Evolutionary conservation across 805 yeast species (phyloP).

Genomic region (Candida gorgasii): DNA sequence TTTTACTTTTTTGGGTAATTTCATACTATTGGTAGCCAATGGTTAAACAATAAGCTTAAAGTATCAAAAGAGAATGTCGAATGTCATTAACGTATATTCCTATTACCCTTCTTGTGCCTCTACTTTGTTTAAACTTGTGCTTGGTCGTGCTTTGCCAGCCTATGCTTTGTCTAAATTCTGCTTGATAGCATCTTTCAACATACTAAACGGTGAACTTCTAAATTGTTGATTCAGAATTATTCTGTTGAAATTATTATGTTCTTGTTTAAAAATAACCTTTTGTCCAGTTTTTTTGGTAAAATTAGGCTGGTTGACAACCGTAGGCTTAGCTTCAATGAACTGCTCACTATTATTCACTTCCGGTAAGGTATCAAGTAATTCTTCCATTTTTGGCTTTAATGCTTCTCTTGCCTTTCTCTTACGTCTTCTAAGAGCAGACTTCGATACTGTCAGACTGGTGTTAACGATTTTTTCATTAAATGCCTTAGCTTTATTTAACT

Average conservation of each 20-base stretch:
- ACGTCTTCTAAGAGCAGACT: conserved; percentile 64
- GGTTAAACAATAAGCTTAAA: no score
- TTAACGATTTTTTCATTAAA: conserved; percentile 34
- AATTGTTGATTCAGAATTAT: conserved; percentile 57
- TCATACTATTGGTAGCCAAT: no score
- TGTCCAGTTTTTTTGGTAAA: conserved; percentile 41
- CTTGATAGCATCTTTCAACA: conserved; percentile 42
- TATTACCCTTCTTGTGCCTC: no score
- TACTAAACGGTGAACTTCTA: conserved; percentile 61
- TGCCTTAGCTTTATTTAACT: conserved; percentile 36
- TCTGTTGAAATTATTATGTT: conserved; percentile 56
- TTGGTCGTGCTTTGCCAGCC: background rate
- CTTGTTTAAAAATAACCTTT: conserved; percentile 55
- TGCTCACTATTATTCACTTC: conserved; percentile 21
- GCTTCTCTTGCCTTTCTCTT: conserved; percentile 61
- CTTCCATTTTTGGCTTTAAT: conserved; percentile 67
- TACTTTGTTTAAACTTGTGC: no score
- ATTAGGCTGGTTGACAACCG: conserved; percentile 47
- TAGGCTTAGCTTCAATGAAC: conserved; percentile 23
- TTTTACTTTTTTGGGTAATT: no score
- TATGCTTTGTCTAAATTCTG: no score
- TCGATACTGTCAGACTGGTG: conserved; percentile 54
- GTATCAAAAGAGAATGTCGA: no score
- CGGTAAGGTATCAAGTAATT: conserved; percentile 54
- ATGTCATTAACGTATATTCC: no score